Base-by-base conservation (phyloP, 2,329 filamentous ascomycete genomes). In the Botrytis fabae region DNA sequence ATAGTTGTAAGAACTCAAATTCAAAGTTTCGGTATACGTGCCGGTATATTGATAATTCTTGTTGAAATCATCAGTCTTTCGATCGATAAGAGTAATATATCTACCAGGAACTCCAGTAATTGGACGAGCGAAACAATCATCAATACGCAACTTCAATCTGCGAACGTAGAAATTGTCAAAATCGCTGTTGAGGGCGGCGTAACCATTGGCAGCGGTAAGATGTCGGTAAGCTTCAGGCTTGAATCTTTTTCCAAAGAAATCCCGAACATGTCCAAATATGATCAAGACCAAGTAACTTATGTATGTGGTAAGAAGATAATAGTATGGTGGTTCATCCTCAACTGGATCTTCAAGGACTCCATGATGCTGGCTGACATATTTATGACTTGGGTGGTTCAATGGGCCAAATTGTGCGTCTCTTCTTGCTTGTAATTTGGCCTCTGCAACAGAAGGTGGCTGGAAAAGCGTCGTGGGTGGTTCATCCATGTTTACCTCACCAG, bases 1-100 rank as follows among this genome's bases (percentile, higher is more conserved):
- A 81, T 99, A 99, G 84, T 99, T 99, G 88, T 99, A 99, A 1
- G 96, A 99, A 85, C 95, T 98, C 92, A 99, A 92, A 84, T 99
- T 99, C 79, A 99, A 86, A 0, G 96, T 98, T 83, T 99, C 94
- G 1, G 95, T 98, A 74, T 90, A 92, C 65, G 94, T 97, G 73
- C 96, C 96, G 2, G 93, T 95, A 82, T 94, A 91, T 81, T 93
- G 89, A 85, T 97, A 99, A 73, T 92, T 91, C 80, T 92, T 88
- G 84, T 99, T 99, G 86, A 93, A 94, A 81, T 99, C 94, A 80
- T 95, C 89, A 4, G 95, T 97, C 78, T 90, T 92, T 80, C 96
- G 93, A 82, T 98, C 95, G 78, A 98, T 88, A 57, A 99, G 86
- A 38, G 93, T 98, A 79, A 99, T 97, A 85, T 90, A 98, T 75